Evolutionary conservation across 1,284 basidiomycete species (phyloP), one percentile per base, ranked within the genome.

Genomic region (Ganoderma sinense): DNA sequence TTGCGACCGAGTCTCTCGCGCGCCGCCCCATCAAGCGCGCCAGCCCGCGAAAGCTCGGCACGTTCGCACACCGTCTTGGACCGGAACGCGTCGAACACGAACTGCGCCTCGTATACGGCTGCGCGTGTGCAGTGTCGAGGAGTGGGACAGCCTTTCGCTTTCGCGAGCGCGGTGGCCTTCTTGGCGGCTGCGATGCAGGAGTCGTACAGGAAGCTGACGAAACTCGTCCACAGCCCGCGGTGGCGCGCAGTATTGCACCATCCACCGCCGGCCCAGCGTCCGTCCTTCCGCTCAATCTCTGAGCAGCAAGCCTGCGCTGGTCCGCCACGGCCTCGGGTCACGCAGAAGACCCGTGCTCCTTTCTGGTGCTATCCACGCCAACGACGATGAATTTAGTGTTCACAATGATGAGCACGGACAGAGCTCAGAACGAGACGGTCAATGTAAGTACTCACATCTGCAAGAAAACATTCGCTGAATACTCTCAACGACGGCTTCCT

Each of bases 121-220:
- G 82, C 82, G 31, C 76, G 81, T 53, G 83, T 80, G 2, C 70
- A 68, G 60, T 75, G 81, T 60, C 75, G 85, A 79, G 59, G 81
- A 75, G 68, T 80, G 77, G 43, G 82, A 76, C 71, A 82, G 78
- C 63, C n/a, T n/a, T n/a, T n/a, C n/a, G n/a, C 81, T 80, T 65
- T 75, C 62, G 68, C 76, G 69, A 55, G 84, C 77, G 56, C 80
- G 23, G 82, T 72, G 13, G 87, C 85, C 67, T 83, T 81, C 56
- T 74, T 68, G 26, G 82, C 82, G 71, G 89, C 88, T 8, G 75
- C 74, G 41, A 77, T 67, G 76, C 86, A 86, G 29, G 83, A 82
- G 58, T 75, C 45, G 73, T 82, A 82, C 29, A 88, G 63, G 75
- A 87, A 87, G 7, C 66, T 73, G 13, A 81, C 74, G 67, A 81